Percentiles rank a stretch among this genome's conserved stretches.
Evolutionary conservation across 2,329 filamentous ascomycete genomes (phyloP).

Genomic region (Aspergillus sergii): DNA sequence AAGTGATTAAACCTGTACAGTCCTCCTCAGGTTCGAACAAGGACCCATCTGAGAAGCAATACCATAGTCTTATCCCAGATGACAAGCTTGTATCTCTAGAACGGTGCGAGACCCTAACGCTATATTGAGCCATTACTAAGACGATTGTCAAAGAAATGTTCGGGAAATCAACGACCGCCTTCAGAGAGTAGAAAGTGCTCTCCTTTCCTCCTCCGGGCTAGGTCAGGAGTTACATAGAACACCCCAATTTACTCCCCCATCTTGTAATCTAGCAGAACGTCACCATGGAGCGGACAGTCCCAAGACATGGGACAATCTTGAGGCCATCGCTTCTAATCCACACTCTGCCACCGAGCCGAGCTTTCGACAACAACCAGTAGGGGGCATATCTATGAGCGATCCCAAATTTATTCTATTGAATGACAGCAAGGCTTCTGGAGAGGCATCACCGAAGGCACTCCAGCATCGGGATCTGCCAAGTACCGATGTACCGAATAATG

Average conservation of each 20-base stretch:
- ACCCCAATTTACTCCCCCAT: not conserved
- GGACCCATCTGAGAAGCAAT: not conserved
- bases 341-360: not conserved
- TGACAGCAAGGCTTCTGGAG: not conserved
- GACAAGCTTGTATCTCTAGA: not conserved
- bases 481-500: not conserved
- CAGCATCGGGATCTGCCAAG: not conserved
- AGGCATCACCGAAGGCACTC: not conserved
- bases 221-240: not conserved
- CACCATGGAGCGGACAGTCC: not conserved
- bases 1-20: not conserved
- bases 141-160: not conserved
- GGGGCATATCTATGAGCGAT: not conserved
- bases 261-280: not conserved
- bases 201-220: not conserved
- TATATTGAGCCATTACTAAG: not conserved
- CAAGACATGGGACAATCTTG: not conserved
- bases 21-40: not conserved
- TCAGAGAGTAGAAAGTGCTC: not conserved
- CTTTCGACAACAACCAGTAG: not conserved
- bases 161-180: not conserved
- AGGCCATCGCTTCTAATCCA: not conserved
- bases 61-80: not conserved
- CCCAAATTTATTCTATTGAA: not conserved
- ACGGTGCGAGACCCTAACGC: not conserved